Evolutionary conservation across 768 basidiomycete genomes (phyloP), one percentile per base, ranked within the genome.

Genomic region (Glaciozyma martinii): DNA sequence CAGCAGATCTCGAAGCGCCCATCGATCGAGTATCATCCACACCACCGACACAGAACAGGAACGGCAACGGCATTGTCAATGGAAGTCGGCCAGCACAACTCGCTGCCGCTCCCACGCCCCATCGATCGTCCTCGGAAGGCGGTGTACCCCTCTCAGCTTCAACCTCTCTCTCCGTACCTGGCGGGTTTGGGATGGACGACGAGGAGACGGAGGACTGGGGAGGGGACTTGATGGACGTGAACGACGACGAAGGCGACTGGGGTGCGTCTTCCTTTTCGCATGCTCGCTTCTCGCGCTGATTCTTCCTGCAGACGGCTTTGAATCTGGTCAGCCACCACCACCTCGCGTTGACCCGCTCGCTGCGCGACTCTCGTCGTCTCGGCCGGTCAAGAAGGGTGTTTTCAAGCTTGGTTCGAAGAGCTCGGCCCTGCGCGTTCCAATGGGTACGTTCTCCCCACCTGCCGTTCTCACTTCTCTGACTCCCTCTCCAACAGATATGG

Each of bases 221-320:
- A 1, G 85, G 82, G 12, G 89, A 97, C 76, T 76, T 97, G 62
- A 94, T 97, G 75, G 92, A 99, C 73, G 85, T 97, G 6, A 86
- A 91, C 73, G 91, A 89, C 0, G 93, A 98, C 71, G 83, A 85
- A 30, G 93, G 86, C 72, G 94, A 97, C 74, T 99, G 93, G 93
- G 88, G 93, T 89, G 75, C 74, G 86, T 80, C 27, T 23, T 52
- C 16, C 19, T 44, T 32, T 42, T 30, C 59, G 21, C 32, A 50
- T 16, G 52, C 29, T 47, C 47, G 37, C 32, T n/a, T 27, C 18
- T 46, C 40, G 30, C 19, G n/a, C 25, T 33, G 29, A 42, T 4
- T 6, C 33, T 16, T 46, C 44, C 13, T 50, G 86, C 46, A 70
- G 89, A 84, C 74, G 86, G 85, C n/a, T 90, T 90, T 70, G 88